Conservation (phyloP, 208 protist species). For the Crithidia thermophila region DNA sequence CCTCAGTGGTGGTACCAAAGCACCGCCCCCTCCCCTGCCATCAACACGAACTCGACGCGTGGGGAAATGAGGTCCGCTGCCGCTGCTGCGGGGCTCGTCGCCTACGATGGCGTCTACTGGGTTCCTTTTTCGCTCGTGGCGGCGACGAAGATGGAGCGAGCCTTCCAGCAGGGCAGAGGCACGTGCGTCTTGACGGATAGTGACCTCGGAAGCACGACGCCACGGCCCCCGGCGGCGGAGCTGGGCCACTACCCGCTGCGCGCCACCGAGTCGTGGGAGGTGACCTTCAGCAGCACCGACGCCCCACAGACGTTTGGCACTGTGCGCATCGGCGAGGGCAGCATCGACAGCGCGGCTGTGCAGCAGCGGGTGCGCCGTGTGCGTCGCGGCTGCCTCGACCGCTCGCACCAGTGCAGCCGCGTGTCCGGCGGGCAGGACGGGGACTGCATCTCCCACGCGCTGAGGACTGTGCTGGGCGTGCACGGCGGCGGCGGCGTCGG, state of each 20-base stretch:
- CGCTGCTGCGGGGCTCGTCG: conserved; percentile 9
- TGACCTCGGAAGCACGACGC: conserved; percentile 41
- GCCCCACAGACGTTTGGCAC: conserved; percentile 81
- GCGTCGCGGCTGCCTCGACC: conserved; percentile 25
- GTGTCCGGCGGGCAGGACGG: conserved; percentile 31
- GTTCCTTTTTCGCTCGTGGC: conserved; percentile 58
- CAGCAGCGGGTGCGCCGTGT: conserved; percentile 31
- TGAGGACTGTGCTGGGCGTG: conserved; percentile 10
- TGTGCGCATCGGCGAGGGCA: conserved; percentile 47
- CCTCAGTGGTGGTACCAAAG: conserved; percentile 88
- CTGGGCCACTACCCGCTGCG: conserved; percentile 26
- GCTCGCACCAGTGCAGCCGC: conserved; percentile 36
- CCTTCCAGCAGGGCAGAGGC: conserved; percentile 54
- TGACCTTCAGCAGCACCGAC: conserved; percentile 80
- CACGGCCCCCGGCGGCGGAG: conserved; percentile 20
- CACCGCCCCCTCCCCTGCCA: not conserved
- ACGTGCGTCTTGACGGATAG: conserved; percentile 41
- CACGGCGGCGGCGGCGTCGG: not conserved
- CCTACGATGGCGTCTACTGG: conserved; percentile 46
- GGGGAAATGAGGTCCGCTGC: not conserved
- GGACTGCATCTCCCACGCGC: conserved; percentile 41
- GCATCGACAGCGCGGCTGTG: conserved; percentile 23
- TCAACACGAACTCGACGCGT: not conserved
- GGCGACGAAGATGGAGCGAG: conserved; percentile 47
- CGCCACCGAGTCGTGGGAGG: conserved; percentile 47